A percentile compares a stretch with the other conserved stretches of the same genome.
These are phyloP conservation scores for Musa beccarii DNA, from an alignment of 176 grass and related monocot genomes.

Conservation along the genomic window DNA sequence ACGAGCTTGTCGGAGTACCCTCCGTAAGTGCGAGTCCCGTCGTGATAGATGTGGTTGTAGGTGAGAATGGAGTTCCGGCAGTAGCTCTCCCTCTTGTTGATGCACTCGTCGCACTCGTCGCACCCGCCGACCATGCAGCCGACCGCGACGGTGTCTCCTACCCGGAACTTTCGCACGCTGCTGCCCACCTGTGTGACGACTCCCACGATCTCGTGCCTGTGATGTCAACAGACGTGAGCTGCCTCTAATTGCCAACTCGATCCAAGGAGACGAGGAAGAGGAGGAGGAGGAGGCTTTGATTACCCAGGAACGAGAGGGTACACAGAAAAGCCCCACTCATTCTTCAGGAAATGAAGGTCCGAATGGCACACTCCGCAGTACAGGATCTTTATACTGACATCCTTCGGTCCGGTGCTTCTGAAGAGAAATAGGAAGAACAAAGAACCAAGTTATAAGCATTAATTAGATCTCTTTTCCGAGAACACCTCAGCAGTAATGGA, in stretches of 20 bases:
- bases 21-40: conserved; percentile 45
- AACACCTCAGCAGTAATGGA: too few relatives aligned
- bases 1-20: conserved; percentile 46
- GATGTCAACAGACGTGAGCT: too few relatives aligned
- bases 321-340: conserved; percentile 44
- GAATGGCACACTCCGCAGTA: conserved; percentile 86
- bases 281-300: neutral
- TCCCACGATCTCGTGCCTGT: conserved; percentile 67
- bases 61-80: conserved; percentile 25
- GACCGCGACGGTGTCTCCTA: conserved; percentile 53
- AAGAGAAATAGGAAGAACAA: neutral
- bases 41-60: conserved; percentile 42
- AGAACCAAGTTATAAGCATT: too few relatives aligned
- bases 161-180: conserved; percentile 36
- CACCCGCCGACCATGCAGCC: conserved; percentile 59
- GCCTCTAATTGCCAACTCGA: too few relatives aligned
- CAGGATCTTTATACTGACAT: conserved; percentile 63
- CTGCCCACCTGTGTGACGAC: conserved; percentile 45
- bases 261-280: too few relatives aligned
- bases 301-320: conserved; percentile 69
- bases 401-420: conserved; percentile 58
- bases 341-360: conserved; percentile 59
- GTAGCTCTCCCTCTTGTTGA: conserved; percentile 38
- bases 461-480: too few relatives aligned
- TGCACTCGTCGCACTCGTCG: conserved; percentile 32